Evolutionary conservation across 345 rosid species (phyloP), one percentile per base, ranked within the genome.

Genomic region (Ceriops tagal): DNA sequence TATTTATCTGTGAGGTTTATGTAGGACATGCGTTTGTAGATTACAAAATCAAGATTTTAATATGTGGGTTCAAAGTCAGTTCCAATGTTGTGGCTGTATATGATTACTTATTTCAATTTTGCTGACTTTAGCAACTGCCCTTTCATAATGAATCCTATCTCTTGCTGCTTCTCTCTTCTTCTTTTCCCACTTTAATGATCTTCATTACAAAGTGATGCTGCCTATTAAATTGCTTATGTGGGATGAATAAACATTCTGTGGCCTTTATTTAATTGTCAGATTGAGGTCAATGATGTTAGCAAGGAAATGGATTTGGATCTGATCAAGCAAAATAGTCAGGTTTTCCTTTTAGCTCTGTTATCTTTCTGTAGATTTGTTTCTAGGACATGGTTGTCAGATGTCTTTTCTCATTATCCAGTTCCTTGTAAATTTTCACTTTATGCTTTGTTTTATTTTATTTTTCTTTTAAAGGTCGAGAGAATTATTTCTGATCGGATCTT

Each of bases 281-380:
- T 96, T 65, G 99, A 96, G 86, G 90, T 92, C 83, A 90, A 80
- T 72, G 99, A 92, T 72, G 99, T 96, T 73, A 90, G 97, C 81
- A 96, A 87, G 84, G 99, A 96, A 89, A 96, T 96, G 98, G 99
- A 96, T 80, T 81, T 96, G 71, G 99, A 96, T 82, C 89, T 96
- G 73, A 90, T 92, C 75, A 96, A 87, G 85, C 99, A 92, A 84
- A 87, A 96, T 69, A 84, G 92, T 78, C 96, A 90, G 99, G 99
- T 95, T 70, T 68, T 24, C 35, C 74, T 65, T 70, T 37, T 58
- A 18, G 22, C 56, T 56, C 69, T 43, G 8, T 65, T 56, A 26
- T 49, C 39, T 59, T 62, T 43, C 22, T 43, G 19, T 68, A 7
- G 11, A 39, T 39, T 24, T 68, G 27, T 62, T 59, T 65, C 19